These are phyloP conservation scores for Tricholoma matsutake DNA, from an alignment of 768 basidiomycete genomes.

Conservation along the genomic window DNA sequence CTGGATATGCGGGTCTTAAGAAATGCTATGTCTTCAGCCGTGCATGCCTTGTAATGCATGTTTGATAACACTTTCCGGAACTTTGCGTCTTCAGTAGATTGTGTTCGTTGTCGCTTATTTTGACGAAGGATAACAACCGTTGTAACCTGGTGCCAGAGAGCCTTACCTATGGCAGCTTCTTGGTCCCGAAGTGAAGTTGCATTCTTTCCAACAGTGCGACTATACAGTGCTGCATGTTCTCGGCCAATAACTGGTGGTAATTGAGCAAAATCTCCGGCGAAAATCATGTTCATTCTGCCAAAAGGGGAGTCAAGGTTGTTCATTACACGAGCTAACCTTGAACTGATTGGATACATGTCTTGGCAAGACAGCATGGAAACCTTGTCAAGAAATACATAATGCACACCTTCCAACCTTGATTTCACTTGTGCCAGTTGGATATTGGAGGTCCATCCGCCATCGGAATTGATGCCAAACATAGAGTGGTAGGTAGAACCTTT, in stretches of 20 bases:
- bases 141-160: too few relatives aligned
- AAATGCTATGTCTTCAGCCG: too few relatives aligned
- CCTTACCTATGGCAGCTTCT: too few relatives aligned
- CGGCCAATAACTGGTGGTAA: conserved; percentile 30
- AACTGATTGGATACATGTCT: conserved; percentile 29
- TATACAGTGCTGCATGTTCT: too few relatives aligned
- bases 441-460: not conserved
- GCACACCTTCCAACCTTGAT: conserved; percentile 23
- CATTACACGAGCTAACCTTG: conserved; percentile 17
- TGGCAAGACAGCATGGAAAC: conserved; percentile 13
- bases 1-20: conserved; percentile 27
- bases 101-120: conserved; percentile 33
- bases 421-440: conserved; percentile 7
- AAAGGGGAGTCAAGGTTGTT: conserved; percentile 9
- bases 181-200: too few relatives aligned
- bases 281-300: conserved; percentile 39
- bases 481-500: conserved; percentile 36
- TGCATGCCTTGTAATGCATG: too few relatives aligned
- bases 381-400: conserved; percentile 42
- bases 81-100: conserved; percentile 18
- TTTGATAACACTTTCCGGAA: conserved; percentile 21
- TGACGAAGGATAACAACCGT: not conserved
- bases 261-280: conserved; percentile 46
- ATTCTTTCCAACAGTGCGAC: too few relatives aligned
- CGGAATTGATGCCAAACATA: conserved; percentile 19